Evolutionary conservation across 768 basidiomycete species (phyloP), one percentile per base, ranked within the genome.

Genomic region (Lepiota subincarnata): DNA sequence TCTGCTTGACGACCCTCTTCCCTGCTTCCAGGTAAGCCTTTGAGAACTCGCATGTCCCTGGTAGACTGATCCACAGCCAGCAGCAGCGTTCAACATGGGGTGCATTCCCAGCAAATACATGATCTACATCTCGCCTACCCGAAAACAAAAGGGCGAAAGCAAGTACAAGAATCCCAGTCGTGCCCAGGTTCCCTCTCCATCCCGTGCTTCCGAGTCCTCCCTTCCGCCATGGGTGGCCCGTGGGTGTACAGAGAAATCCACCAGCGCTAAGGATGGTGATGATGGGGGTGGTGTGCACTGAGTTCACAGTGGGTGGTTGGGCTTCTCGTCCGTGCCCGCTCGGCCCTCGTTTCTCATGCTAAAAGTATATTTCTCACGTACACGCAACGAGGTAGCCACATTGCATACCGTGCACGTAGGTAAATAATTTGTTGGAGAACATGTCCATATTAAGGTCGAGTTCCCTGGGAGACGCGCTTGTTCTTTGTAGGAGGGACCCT

Each of bases 21-120:
- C n/a, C 26, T 13, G 11, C 24, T 12, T 4, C 24, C 40, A 42
- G 40, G 50, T 51, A 22, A 50, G 48, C 18, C 2, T 35, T 11
- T 11, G 12, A 11, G 13, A n/a, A 6, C 10, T 31, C 31, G 31
- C 31, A 8, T 31, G 31, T 11, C 10, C 31, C 10, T 31, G 31
- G 7, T 31, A 8, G 7, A 31, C 31, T 11, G 31, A 3, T 31
- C 40, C 12, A n/a, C n/a, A 13, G n/a, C 19, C 22, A 40, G 24
- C 18, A 50, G 26, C n/a, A 19, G 24, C 1, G 16, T 14, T 18
- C 13, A 13, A 38, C 43, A 75, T 77, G 76, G 75, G 74, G 34
- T 76, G 74, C 60, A 70, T 70, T 44, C 68, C 71, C 28, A 76
- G 73, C 63, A 76, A 73, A 58, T 66, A 68, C 40, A 53, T 48